Conservation (phyloP, 768 basidiomycete genomes). For the Neoboletus brunneissimus region DNA sequence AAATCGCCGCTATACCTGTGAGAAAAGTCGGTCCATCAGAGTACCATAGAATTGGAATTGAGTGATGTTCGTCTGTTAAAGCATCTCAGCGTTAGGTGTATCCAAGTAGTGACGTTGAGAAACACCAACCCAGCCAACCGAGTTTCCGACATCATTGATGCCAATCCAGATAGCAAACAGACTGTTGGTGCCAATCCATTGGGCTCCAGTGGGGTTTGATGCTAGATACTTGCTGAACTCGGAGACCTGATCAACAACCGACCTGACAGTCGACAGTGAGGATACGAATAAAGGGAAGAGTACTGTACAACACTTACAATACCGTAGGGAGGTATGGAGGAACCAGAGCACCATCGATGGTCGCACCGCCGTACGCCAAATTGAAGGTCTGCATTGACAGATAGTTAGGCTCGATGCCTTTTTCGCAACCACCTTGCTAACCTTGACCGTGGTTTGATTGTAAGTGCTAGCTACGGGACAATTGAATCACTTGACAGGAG, state of each 20-base stretch:
- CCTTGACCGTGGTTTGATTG: constrained; percentile 54
- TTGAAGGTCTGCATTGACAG: constrained; percentile 50
- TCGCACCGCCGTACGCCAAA: constrained; percentile 66
- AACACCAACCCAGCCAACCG: constrained; percentile 17
- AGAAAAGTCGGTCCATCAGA: constrained; percentile 28
- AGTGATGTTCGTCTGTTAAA: constrained; percentile 23
- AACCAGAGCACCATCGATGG: constrained; percentile 58
- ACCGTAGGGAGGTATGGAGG: constrained; percentile 50
- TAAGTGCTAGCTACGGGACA: constrained; percentile 43
- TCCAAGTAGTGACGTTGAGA: not conserved
- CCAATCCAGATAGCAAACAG: constrained; percentile 72
- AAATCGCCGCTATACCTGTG: constrained; percentile 17
- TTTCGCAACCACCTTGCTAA: constrained; percentile 13
- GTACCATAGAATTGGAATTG: constrained; percentile 23
- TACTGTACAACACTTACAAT: constrained; percentile 39
- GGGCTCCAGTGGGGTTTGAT: constrained; percentile 46
- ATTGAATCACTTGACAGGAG: not conserved
- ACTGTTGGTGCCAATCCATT: constrained; percentile 56
- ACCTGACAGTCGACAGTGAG: constrained; percentile 8
- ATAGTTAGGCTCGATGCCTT: not conserved
- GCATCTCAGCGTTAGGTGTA: not conserved
- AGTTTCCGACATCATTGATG: constrained; percentile 55
- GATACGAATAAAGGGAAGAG: not conserved
- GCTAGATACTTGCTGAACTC: constrained; percentile 49
- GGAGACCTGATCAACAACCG: constrained; percentile 53